phyloP scores from a whole-genome alignment of 2,329 filamentous ascomycete genomes.

The Colletotrichum horii region DNA sequence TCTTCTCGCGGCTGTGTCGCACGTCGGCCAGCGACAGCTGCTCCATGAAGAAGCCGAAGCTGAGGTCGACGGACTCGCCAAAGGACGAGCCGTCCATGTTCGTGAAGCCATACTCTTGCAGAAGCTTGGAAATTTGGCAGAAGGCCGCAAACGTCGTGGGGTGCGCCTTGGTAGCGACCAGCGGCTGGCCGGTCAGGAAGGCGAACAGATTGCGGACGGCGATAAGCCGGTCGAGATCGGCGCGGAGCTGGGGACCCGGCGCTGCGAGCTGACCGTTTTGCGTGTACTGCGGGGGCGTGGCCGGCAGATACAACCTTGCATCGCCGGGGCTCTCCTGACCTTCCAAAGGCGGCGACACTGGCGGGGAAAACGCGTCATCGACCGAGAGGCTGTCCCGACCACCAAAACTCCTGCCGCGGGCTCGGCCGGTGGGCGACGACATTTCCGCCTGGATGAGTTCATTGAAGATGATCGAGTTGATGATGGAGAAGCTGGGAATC shows the following conservation, averaged over 20 bases:
- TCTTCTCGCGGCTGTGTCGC: conserved; percentile 83
- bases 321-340: conserved; percentile 41
- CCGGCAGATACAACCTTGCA: conserved; percentile 59
- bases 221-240: conserved; percentile 60
- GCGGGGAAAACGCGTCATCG: conserved; percentile 50
- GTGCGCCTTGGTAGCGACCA: conserved; percentile 61
- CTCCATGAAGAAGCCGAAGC: conserved; percentile 78
- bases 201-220: conserved; percentile 70
- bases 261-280: conserved; percentile 35
- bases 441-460: conserved; percentile 55
- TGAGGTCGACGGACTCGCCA: conserved; percentile 64
- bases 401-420: conserved; percentile 49
- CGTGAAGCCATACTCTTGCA: conserved; percentile 63
- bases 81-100: conserved; percentile 62
- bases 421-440: conserved; percentile 31
- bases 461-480: conserved; percentile 59
- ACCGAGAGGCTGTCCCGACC: conserved; percentile 53
- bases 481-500: conserved; percentile 58
- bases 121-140: conserved; percentile 55
- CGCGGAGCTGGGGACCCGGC: conserved; percentile 35
- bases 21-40: conserved; percentile 82
- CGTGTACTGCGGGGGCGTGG: conserved; percentile 36
- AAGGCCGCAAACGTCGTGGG: conserved; percentile 61
- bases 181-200: conserved; percentile 66
- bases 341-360: conserved; percentile 39